Evolutionary conservation across 1,284 basidiomycete genomes (phyloP).

Genomic region (Ustilago cynodontis): DNA sequence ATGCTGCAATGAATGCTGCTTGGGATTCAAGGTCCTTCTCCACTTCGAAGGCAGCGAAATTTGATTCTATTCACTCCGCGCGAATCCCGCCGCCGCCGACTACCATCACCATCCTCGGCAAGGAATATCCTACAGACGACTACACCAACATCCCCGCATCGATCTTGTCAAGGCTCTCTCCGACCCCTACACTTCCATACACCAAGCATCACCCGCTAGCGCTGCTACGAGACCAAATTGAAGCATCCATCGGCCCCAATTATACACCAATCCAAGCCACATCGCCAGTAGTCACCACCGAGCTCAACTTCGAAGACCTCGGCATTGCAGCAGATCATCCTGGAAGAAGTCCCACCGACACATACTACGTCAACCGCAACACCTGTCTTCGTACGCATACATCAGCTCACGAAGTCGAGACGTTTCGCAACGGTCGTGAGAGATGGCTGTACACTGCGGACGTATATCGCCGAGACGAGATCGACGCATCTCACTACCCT

Average conservation of each 20-base stretch:
- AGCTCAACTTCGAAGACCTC: slow-evolving; percentile 96
- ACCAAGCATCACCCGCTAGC: slow-evolving; percentile 84
- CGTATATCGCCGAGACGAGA: slow-evolving; percentile 98
- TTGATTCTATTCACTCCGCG: background rate
- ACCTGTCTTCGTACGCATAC: slow-evolving; percentile 97
- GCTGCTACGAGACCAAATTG: slow-evolving; percentile 86
- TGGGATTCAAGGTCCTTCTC: slow-evolving; percentile 12
- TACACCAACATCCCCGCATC: slow-evolving; percentile 87
- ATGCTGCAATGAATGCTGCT: background rate
- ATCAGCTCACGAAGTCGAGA: slow-evolving; percentile 95
- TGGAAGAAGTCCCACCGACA: slow-evolving; percentile 88
- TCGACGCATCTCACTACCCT: slow-evolving; percentile 95
- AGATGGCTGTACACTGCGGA: slow-evolving; percentile 96
- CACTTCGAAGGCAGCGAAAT: background rate
- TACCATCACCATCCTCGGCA: slow-evolving; percentile 39
- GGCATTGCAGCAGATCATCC: slow-evolving; percentile 94
- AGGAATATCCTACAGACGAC: slow-evolving; percentile 78
- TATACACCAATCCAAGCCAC: slow-evolving; percentile 74
- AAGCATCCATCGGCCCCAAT: slow-evolving; percentile 78
- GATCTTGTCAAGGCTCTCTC: slow-evolving; percentile 81
- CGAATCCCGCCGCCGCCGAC: slow-evolving; percentile 22
- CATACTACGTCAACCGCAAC: slow-evolving; percentile 92
- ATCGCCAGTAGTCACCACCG: slow-evolving; percentile 88
- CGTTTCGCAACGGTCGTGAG: slow-evolving; percentile 81
- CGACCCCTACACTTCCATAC: slow-evolving; percentile 77